Evolutionary conservation across 768 basidiomycete species (phyloP), one percentile per base, ranked within the genome.

Genomic region (Mycena indigotica): DNA sequence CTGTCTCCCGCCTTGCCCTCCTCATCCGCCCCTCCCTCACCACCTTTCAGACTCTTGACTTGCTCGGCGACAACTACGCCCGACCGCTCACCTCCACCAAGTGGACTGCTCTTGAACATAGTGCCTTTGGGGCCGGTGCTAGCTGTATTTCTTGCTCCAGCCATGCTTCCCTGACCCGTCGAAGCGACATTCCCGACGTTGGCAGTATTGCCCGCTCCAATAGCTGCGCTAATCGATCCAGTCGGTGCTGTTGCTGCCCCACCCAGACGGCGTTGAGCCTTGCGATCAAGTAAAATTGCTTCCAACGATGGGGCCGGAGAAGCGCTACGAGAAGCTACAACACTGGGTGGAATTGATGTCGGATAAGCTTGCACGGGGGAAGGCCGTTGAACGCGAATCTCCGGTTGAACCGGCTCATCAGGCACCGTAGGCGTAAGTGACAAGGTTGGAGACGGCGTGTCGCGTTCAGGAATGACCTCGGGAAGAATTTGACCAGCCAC

Each of bases 91-190:
- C 71, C 72, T 29, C 80, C 78, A 21, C 75, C 80, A 28, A 88
- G 72, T 28, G 87, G 88, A 66, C 83, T 89, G 66, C 88, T 91
- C 82, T 90, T 91, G 73, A 89, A 91, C 58, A 82, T 77, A 21
- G 77, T 74, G 23, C 84, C 84, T 65, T 84, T 87, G 51, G 62
- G 53, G 3, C 32, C 65, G 52, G 17, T 56, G 55, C 19, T 58
- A 6, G 44, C 55, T 21, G 45, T 6, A 52, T 48, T 10, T 28
- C 49, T 24, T 51, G 28, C 41, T 30, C 50, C 60, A 28, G 48
- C 53, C 4, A 39, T 60, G 48, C 53, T 25, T 32, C 55, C 49
- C 23, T 65, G 55, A 10, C 66, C 35, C 23, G 54, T 32, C 38
- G 38, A 46, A 12, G 54, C 57, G 19, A 56, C 58, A 26, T 55